Evolutionary conservation across 495 filamentous ascomycete genomes (phyloP), one percentile per base, ranked within the genome.

Genomic region (Parachaetomium inaequale): DNA sequence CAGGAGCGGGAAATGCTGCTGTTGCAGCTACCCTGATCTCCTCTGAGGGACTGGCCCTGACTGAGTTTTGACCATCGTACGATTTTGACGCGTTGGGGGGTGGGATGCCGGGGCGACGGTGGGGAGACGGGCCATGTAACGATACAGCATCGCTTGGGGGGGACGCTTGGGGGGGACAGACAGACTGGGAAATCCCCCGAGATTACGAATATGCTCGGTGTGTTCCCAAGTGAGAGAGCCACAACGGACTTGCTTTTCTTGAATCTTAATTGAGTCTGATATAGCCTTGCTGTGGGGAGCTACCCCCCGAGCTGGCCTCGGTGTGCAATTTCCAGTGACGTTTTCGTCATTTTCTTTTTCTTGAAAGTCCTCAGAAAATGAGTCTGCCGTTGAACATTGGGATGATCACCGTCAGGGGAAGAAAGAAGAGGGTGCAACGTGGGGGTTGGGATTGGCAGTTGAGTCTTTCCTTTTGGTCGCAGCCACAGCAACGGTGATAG

Each of bases 401-500:
- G 42, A 46, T 29, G 28, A 29, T 5, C 26, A 26, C 23, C 23
- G 21, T 49, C 49, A 15, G 14, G 49, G 49, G 26, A 1, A 15
- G 3, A 17, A 47, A 6, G 21, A 25, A 50, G 47, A 50, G 1
- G 5, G 47, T 28, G 47, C 1, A 29, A 40, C 4, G 28, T 38
- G 51, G 31, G 19, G 31, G 31, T 23, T 25, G 32, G 21, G 19
- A 15, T 19, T 38, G 51, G 31, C 51, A 38, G 31, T 17, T 54
- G 31, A 36, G 32, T 14, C 21, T 8, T 40, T 28, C n/a, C n/a
- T 40, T 21, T 10, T 12, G 51, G 32, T 5, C n/a, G 21, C 51
- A 29, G 23, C 12, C 45, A 36, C 11, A 31, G 56, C 11, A 40
- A 50, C 29, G 29, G 56, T 59, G 56, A 59, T 38, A 59, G 56